These are phyloP conservation scores for Fusarium tanahbumbuense DNA, from an alignment of 2,329 filamentous ascomycete genomes.

Conservation along the genomic window DNA sequence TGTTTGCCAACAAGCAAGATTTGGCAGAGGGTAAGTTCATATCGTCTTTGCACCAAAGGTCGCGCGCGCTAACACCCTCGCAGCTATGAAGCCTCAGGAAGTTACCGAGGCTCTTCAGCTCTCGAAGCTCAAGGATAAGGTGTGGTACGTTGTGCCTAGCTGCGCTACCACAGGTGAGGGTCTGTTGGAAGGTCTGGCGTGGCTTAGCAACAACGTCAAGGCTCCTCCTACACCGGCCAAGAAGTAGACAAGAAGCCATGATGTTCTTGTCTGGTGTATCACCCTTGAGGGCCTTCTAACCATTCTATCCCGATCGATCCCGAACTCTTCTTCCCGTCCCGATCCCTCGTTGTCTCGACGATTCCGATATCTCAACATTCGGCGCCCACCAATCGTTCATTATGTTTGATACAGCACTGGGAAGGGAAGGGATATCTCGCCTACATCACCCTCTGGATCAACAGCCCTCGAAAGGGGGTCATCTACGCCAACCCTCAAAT, in stretches of 20 bases:
- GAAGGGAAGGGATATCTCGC: neutral
- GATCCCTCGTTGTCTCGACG: neutral
- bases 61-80: neutral
- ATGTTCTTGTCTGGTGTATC: neutral
- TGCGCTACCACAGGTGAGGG: conserved; percentile 86
- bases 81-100: conserved; percentile 83
- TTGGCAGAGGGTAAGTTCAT: conserved; percentile 79
- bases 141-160: conserved; percentile 87
- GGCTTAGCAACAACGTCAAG: conserved; percentile 89
- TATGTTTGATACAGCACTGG: neutral
- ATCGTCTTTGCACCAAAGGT: too few relatives aligned
- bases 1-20: conserved; percentile 99
- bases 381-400: neutral
- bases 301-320: conserved; percentile 14
- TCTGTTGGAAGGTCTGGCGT: conserved; percentile 82
- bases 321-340: conserved; percentile 2
- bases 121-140: conserved; percentile 81
- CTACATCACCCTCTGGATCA: conserved; percentile 16
- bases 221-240: conserved; percentile 65
- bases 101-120: conserved; percentile 82
- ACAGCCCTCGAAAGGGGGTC: conserved; percentile 1
- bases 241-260: conserved; percentile 56
- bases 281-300: conserved; percentile 4
- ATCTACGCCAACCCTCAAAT: conserved; percentile 6
- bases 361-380: neutral